These are phyloP conservation scores for Apiospora marii DNA, from an alignment of 2,329 filamentous ascomycete genomes.

Conservation along the genomic window DNA sequence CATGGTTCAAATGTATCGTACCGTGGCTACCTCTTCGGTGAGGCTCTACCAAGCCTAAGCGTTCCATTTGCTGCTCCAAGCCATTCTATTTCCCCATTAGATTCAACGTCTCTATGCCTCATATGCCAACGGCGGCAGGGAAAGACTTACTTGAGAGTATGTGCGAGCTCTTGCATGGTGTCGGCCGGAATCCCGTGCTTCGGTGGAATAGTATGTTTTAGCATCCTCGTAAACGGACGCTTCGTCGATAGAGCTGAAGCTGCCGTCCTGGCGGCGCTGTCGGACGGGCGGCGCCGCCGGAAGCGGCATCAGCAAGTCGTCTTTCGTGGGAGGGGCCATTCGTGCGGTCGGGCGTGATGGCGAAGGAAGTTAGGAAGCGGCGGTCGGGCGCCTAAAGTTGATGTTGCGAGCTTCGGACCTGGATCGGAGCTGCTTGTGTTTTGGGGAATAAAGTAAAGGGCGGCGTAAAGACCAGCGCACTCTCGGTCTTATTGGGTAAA, in stretches of 20 bases:
- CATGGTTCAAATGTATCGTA: slow-evolving; percentile 41
- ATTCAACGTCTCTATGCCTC: neutral
- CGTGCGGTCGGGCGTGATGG: neutral
- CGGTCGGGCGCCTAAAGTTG: slow-evolving; percentile 16
- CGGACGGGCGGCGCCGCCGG: slow-evolving; percentile 10
- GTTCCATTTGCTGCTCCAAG: slow-evolving; percentile 60
- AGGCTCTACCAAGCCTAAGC: slow-evolving; percentile 59
- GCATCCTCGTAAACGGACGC: slow-evolving; percentile 62
- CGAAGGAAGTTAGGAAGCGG: neutral
- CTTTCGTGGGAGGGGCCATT: slow-evolving; percentile 22
- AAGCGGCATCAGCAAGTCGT: slow-evolving; percentile 15
- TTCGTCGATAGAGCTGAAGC: slow-evolving; percentile 53
- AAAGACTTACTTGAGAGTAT: slow-evolving; percentile 59
- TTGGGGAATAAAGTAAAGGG: neutral
- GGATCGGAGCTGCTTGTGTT: slow-evolving; percentile 13
- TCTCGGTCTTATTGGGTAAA: neutral
- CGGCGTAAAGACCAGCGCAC: neutral
- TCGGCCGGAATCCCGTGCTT: slow-evolving; percentile 60
- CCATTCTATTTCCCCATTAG: slow-evolving; percentile 52
- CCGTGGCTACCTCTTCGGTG: slow-evolving; percentile 67
- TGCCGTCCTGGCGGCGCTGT: slow-evolving; percentile 32
- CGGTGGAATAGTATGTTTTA: slow-evolving; percentile 65
- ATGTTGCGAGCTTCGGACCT: neutral
- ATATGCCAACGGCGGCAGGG: neutral
- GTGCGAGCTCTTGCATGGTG: slow-evolving; percentile 61